Evolutionary conservation across 2,329 filamentous ascomycete genomes (phyloP), one percentile per base, ranked within the genome.

Genomic region (Xylariaceae sp.): DNA sequence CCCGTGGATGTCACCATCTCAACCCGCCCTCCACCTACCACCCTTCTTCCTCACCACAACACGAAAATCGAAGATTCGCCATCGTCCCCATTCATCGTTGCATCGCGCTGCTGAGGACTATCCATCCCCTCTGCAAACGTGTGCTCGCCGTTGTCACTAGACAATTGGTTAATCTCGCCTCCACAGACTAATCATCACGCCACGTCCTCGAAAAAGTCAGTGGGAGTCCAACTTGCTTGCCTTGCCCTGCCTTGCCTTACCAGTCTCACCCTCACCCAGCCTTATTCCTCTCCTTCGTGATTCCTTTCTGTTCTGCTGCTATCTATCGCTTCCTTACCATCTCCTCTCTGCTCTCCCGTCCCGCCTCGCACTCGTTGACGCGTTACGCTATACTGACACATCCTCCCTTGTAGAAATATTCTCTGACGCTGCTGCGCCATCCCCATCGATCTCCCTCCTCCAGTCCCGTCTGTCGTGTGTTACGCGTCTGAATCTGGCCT

Each of bases 101-200:
- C 61, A 58, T 57, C 60, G 62, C 56, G 58, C 54, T 55, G 59
- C 56, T 30, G 62, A 61, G 60, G 59, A 52, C 59, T 53, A n/a
- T 56, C 34, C 51, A 60, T 60, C 51, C 50, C 62, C 56, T 60
- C 57, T 35, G 55, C 60, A 65, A 65, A 60, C 58, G 51, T 61
- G 58, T 62, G 64, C 61, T 64, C 64, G 63, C 66, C 63, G 63
- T 70, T 69, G 66, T 67, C 66, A 56, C 5, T 53, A 62, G 63
- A 63, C 67, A 70, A 70, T 69, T 68, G 68, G 68, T 62, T 65
- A 66, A 64, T 69, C 65, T 64, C 62, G 56, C 67, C 62, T 54
- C 53, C 63, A 53, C 42, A 55, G 51, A 51, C 58, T 52, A 54
- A 62, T 64, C 23, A 30, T 30, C 67, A 67, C 67, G 66, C 64